Percentiles rank a stretch among this genome's conserved stretches.
These are phyloP conservation scores for Pseudopithomyces chartarum DNA, from an alignment of 2,329 filamentous ascomycete genomes.

Conservation along the genomic window DNA sequence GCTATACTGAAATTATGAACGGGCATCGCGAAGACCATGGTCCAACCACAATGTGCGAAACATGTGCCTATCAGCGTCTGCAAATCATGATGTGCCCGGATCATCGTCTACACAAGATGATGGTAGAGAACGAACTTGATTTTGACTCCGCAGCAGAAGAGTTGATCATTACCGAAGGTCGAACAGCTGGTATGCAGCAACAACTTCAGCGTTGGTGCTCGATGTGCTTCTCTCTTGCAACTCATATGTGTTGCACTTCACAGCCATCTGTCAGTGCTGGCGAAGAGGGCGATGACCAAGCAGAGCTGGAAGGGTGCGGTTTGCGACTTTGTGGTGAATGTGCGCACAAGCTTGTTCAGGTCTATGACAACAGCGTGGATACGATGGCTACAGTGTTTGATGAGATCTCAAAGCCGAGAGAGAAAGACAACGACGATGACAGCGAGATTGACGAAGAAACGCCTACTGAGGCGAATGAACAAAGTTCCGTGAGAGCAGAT, in stretches of 20 bases:
- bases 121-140: background rate
- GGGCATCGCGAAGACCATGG: constrained; percentile 37
- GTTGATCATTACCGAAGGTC: constrained; percentile 16
- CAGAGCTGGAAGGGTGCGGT: constrained; percentile 29
- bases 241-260: constrained; percentile 16
- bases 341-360: constrained; percentile 13
- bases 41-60: constrained; percentile 30
- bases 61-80: constrained; percentile 23
- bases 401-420: constrained; percentile 19
- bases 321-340: constrained; percentile 31
- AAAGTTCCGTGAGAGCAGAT: background rate
- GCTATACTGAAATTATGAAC: constrained; percentile 45
- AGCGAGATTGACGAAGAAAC: constrained; percentile 1
- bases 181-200: constrained; percentile 11
- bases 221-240: constrained; percentile 34
- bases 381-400: constrained; percentile 23
- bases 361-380: constrained; percentile 14
- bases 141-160: constrained; percentile 15
- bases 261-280: constrained; percentile 10
- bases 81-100: constrained; percentile 28
- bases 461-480: constrained; percentile 28
- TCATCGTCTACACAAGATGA: constrained; percentile 20
- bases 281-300: constrained; percentile 8
- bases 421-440: constrained; percentile 18
- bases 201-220: constrained; percentile 37